Evolutionary conservation across 805 yeast genomes (phyloP), one percentile per base, ranked within the genome.

Genomic region (Hemisphaericaspora nanyangensis): DNA sequence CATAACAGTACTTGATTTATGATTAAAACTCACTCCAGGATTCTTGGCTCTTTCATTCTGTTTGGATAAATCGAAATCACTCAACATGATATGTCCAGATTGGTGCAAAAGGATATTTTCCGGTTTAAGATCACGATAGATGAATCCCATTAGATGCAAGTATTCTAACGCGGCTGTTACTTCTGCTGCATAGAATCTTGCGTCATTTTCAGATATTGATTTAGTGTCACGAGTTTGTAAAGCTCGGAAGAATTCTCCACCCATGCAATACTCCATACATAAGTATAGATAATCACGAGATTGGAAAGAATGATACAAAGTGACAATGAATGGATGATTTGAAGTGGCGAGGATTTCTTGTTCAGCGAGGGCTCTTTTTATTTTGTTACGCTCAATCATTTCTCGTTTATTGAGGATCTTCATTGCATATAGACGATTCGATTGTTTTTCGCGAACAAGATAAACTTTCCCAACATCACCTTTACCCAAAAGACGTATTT

Each of bases 231-330:
- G 73, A 0, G 97, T 89, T 62, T 93, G 99, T 38, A 93, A 65
- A 0, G 98, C 99, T 43, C 98, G 70, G 70, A 93, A 93, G 54
- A 93, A 93, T 63, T 95, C 99, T 33, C 99, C 99, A 22, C 99
- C 99, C 89, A 93, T 88, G 56, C 99, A 93, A 55, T 91, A 93
- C 59, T 93, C 99, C 96, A 95, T 91, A 63, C 99, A 93, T 29
- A 93, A 74, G 51, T 89, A 93, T 8, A 93, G 63, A 55, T 85
- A 80, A 51, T 90, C 97, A 43, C 87, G 93, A 4, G 95, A 84
- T 63, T 93, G 99, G 67, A 93, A 93, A 0, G 96, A 89, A 61
- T 93, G 99, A 55, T 93, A 91, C 18, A 93, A 69, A 0, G 99
- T 88, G 22, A 93, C 98, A 49, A 93, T 95, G 55, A 95, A 93